phyloP scores from a whole-genome alignment of 148 eudicot species.

The Fagopyrum esculentum region DNA sequence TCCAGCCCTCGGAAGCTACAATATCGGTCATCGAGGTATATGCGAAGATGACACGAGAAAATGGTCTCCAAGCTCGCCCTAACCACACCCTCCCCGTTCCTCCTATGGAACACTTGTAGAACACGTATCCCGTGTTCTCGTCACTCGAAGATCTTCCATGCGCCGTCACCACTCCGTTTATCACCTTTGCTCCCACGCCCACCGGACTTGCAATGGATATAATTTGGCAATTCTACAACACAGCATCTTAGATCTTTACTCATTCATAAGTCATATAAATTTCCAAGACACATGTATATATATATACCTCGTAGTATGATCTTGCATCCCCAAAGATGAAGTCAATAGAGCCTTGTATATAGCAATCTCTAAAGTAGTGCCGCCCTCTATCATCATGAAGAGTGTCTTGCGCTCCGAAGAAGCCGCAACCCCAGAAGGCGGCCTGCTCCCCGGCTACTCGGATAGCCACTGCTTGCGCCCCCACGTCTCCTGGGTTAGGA shows the following conservation, averaged over 20 bases:
- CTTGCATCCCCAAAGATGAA: slow-evolving; percentile 78
- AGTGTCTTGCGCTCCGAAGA: slow-evolving; percentile 92
- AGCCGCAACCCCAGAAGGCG: slow-evolving; percentile 95
- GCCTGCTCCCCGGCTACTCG: slow-evolving; percentile 74
- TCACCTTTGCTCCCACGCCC: slow-evolving; percentile 30
- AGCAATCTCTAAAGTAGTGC: slow-evolving; percentile 89
- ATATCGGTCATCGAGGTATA: slow-evolving; percentile 67
- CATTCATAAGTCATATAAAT: background rate
- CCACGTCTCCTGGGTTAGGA: slow-evolving; percentile 66
- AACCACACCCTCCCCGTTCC: slow-evolving; percentile 93
- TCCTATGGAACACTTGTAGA: slow-evolving; percentile 68
- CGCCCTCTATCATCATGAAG: slow-evolving; percentile 91
- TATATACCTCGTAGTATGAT: slow-evolving; percentile 73
- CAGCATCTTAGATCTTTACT: background rate
- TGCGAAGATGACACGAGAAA: slow-evolving; percentile 69
- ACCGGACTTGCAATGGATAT: slow-evolving; percentile 78
- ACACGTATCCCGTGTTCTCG: slow-evolving; percentile 68
- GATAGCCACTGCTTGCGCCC: slow-evolving; percentile 91
- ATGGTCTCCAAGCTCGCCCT: slow-evolving; percentile 95
- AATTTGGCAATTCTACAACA: slow-evolving; percentile 46
- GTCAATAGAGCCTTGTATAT: slow-evolving; percentile 88
- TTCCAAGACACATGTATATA: background rate
- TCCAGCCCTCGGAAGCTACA: slow-evolving; percentile 91
- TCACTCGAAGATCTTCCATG: slow-evolving; percentile 67
- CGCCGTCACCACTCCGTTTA: slow-evolving; percentile 82